Conservation (phyloP, 2,329 filamentous ascomycete genomes). For the Ascochyta rabiei region DNA sequence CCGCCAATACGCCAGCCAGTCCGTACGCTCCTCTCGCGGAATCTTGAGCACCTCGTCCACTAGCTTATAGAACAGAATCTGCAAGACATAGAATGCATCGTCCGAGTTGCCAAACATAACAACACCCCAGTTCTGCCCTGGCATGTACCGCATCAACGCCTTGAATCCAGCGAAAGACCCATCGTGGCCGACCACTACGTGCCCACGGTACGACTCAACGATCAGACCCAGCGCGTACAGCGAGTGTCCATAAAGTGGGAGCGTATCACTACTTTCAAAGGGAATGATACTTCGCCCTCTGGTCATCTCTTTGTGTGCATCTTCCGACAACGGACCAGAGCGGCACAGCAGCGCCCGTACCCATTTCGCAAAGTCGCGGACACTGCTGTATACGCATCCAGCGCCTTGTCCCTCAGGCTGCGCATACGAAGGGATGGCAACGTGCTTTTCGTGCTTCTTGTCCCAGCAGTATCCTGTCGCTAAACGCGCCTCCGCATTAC, state of each 20-base stretch:
- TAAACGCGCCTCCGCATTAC: constrained; percentile 2
- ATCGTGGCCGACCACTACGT: constrained; percentile 13
- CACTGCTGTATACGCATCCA: constrained; percentile 28
- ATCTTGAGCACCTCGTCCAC: constrained; percentile 6
- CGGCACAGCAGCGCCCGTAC: constrained; percentile 30
- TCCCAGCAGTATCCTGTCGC: constrained; percentile 25
- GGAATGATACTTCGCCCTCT: constrained; percentile 18
- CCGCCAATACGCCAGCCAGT: constrained; percentile 9
- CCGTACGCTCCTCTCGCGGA: neutral
- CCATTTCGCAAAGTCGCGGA: constrained; percentile 31
- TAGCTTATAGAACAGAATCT: constrained; percentile 15
- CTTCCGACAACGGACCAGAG: constrained; percentile 7
- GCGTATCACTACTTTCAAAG: constrained; percentile 8
- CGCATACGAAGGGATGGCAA: constrained; percentile 10
- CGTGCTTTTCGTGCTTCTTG: neutral
- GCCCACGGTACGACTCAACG: constrained; percentile 19
- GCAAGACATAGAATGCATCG: constrained; percentile 4
- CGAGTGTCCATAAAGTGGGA: constrained; percentile 12
- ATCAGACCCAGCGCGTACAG: constrained; percentile 19
- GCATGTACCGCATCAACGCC: constrained; percentile 15
- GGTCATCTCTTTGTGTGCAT: constrained; percentile 21
- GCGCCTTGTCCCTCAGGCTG: constrained; percentile 31
- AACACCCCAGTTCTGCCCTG: constrained; percentile 17
- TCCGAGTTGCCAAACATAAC: constrained; percentile 18
- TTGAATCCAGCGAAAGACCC: constrained; percentile 20